Conservation (phyloP, 2,329 filamentous ascomycete genomes). For the Stagonosporopsis chrysanthemi region DNA sequence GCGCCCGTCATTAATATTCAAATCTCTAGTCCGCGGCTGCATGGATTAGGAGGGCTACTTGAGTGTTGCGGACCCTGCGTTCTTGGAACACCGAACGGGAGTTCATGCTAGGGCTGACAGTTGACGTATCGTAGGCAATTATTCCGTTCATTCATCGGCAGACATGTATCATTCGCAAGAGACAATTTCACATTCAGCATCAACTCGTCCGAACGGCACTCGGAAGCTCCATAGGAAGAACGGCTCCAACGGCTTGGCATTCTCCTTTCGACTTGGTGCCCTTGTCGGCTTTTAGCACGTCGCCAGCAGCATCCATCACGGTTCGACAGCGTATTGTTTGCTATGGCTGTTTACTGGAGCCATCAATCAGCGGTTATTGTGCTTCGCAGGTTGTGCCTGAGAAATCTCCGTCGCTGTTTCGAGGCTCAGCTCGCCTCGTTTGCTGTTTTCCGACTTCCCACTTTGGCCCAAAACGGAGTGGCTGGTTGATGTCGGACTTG, state of each 20-base stretch:
- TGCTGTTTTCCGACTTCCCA: not conserved
- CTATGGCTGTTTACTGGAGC: not conserved
- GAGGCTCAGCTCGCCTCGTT: not conserved
- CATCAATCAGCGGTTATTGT: not conserved
- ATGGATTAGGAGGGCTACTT: constrained; percentile 5
- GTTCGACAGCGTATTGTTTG: constrained; percentile 9
- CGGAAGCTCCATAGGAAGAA: constrained; percentile 2
- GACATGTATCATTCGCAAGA: not conserved
- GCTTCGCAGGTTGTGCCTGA: not conserved
- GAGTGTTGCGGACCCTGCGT: constrained; percentile 14
- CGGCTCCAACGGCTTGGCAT: constrained; percentile 17
- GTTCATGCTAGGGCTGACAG: constrained; percentile 8
- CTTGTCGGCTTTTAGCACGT: constrained; percentile 3
- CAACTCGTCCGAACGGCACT: not conserved
- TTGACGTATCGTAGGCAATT: not conserved
- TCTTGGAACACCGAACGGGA: constrained; percentile 13
- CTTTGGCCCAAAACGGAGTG: not conserved
- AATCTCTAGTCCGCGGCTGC: constrained; percentile 18
- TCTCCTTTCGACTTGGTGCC: constrained; percentile 16
- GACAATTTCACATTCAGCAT: not conserved
- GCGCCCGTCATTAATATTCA: constrained; percentile 15
- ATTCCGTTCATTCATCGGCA: not conserved
- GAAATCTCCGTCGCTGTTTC: not conserved
- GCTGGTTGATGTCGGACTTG: constrained; percentile 6
- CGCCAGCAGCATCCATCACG: constrained; percentile 11